Evolutionary conservation across 2,329 filamentous ascomycete genomes (phyloP).

Genomic region (Trichophyton verrucosum): DNA sequence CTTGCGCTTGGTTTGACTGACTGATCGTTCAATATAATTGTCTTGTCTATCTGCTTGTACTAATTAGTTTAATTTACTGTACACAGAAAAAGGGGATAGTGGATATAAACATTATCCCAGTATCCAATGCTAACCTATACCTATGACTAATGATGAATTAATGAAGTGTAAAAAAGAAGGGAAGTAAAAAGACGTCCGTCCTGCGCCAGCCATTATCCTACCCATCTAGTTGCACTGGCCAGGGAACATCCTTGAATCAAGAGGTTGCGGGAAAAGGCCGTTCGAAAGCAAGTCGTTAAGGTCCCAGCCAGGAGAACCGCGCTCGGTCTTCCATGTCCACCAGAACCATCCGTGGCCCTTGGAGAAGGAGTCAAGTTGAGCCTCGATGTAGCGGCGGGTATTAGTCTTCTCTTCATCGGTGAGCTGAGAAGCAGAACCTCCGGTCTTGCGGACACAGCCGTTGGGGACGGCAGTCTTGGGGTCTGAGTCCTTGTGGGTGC

Average conservation of each 20-base stretch:
- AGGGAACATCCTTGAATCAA: conserved; percentile 24
- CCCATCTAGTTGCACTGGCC: conserved; percentile 1
- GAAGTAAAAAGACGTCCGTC: not conserved
- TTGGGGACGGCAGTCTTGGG: conserved; percentile 32
- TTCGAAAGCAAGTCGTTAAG: conserved; percentile 32
- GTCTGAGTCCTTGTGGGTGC: conserved; percentile 35
- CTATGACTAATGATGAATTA: not conserved
- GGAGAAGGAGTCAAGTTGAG: conserved; percentile 36
- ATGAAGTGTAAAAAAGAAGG: not conserved
- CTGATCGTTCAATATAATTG: not conserved
- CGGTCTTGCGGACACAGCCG: conserved; percentile 41
- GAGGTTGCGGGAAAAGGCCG: conserved; percentile 38
- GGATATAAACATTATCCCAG: not conserved
- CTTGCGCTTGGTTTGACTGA: not conserved
- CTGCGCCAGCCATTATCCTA: not conserved
- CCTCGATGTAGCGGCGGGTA: conserved; percentile 34
- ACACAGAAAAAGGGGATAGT: not conserved
- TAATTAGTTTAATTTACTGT: not conserved
- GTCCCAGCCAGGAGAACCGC: conserved; percentile 37
- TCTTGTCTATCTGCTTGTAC: not conserved
- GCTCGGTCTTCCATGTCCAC: conserved; percentile 41
- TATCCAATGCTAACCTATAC: not conserved
- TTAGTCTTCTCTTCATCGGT: conserved; percentile 25
- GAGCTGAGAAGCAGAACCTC: conserved; percentile 37
- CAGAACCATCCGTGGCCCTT: conserved; percentile 35